These are phyloP conservation scores for Sphaerulina vaccinii DNA, from an alignment of 2,329 filamentous ascomycete genomes.

Conservation along the genomic window DNA sequence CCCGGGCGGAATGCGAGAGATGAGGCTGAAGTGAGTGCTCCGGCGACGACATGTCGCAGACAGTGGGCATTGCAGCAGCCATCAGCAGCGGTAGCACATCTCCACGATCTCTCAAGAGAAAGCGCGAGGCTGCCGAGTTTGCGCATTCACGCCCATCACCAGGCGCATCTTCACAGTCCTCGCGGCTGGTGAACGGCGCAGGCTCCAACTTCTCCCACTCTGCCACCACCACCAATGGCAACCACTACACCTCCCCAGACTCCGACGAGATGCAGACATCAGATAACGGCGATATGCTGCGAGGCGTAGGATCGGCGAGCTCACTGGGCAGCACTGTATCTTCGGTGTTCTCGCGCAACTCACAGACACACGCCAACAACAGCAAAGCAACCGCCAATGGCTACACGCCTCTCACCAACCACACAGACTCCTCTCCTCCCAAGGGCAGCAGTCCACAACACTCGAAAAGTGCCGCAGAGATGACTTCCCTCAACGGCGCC, in stretches of 20 bases:
- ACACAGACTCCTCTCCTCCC: conserved; percentile 63
- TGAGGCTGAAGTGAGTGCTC: conserved; percentile 23
- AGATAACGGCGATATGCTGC: conserved; percentile 63
- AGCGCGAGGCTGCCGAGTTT: conserved; percentile 21
- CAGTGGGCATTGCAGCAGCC: conserved; percentile 26
- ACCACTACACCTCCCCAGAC: conserved; percentile 33
- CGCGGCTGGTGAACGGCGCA: conserved; percentile 17
- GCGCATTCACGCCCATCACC: conserved; percentile 18
- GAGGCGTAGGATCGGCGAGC: conserved; percentile 69
- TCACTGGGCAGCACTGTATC: conserved; percentile 69
- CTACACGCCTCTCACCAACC: conserved; percentile 63
- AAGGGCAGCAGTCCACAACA: conserved; percentile 55
- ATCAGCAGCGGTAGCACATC: conserved; percentile 21
- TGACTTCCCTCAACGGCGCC: conserved; percentile 30
- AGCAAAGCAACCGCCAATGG: conserved; percentile 55
- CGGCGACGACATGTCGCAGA: conserved; percentile 35
- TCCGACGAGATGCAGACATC: conserved; percentile 31
- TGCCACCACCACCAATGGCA: conserved; percentile 16
- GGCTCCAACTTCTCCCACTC: conserved; percentile 8
- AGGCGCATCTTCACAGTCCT: conserved; percentile 11
- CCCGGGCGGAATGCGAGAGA: conserved; percentile 13
- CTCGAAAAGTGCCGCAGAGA: conserved; percentile 28
- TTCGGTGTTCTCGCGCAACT: conserved; percentile 65
- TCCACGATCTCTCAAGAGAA: conserved; percentile 33
- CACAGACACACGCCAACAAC: conserved; percentile 55